A percentile compares a stretch with the other conserved stretches of the same genome.
Conservation (phyloP, 2,329 filamentous ascomycete genomes). For the Aspergillus brunneoviolaceus region DNA sequence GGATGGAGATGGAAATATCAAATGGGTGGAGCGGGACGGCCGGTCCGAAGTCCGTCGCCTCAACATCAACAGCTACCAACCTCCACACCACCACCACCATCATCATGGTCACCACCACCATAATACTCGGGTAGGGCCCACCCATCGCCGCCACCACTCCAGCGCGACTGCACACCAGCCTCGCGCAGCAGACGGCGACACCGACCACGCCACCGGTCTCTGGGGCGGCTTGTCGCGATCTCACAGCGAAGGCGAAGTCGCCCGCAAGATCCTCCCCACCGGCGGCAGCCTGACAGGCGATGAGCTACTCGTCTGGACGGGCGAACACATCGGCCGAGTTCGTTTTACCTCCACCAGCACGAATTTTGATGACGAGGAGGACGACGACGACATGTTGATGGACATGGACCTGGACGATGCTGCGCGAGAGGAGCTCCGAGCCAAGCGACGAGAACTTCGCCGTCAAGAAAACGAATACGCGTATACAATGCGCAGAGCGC, state of each 20-base stretch:
- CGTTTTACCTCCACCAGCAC: conserved; percentile 54
- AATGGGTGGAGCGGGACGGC: conserved; percentile 89
- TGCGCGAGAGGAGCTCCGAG: conserved; percentile 31
- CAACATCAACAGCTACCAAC: conserved; percentile 54
- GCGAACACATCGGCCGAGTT: conserved; percentile 75
- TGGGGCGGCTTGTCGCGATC: conserved; percentile 57
- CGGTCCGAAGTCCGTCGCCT: conserved; percentile 54
- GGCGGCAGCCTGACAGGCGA: conserved; percentile 51
- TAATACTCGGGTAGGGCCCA: conserved; percentile 3
- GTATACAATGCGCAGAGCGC: conserved; percentile 69
- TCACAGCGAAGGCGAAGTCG: conserved; percentile 64
- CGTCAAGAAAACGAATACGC: conserved; percentile 57
- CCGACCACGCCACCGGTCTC: conserved; percentile 54
- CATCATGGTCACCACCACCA: neutral
- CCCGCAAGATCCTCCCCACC: conserved; percentile 73
- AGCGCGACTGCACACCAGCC: neutral
- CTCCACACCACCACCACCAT: conserved; percentile 17
- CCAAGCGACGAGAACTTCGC: conserved; percentile 32
- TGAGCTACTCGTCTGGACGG: conserved; percentile 83
- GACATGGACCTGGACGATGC: conserved; percentile 29
- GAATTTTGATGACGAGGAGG: conserved; percentile 37
- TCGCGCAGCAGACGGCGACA: conserved; percentile 14
- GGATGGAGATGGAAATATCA: conserved; percentile 78
- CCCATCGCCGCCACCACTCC: neutral
- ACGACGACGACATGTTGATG: conserved; percentile 33